Percentiles rank a stretch among this genome's conserved stretches.
Conservation (phyloP, 495 filamentous ascomycete species). For the Paragyromitra xinjiangensis region DNA sequence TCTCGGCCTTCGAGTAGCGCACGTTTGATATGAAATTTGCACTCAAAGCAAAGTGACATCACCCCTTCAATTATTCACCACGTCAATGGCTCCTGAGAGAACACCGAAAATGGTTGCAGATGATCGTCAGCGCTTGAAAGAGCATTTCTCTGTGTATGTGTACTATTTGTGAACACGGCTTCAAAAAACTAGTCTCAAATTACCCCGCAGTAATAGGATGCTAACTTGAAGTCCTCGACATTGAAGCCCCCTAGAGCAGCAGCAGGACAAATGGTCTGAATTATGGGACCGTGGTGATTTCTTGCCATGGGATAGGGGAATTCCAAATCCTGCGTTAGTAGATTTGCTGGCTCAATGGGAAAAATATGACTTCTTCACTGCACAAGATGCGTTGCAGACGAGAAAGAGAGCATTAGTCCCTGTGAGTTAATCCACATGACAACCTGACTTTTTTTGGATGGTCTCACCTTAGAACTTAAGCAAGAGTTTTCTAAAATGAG, state of each 20-base stretch:
- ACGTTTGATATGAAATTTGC: neutral
- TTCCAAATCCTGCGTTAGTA: constrained; percentile 69
- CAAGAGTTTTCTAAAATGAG: neutral
- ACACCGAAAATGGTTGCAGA: neutral
- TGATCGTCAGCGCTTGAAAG: constrained; percentile 30
- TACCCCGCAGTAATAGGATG: constrained; percentile 26
- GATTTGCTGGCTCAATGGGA: constrained; percentile 65
- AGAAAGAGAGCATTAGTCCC: constrained; percentile 60
- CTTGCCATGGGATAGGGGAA: constrained; percentile 70
- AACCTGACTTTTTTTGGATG: neutral
- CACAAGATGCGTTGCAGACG: constrained; percentile 44
- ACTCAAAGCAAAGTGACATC: neutral
- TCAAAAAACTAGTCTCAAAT: neutral
- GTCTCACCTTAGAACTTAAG: neutral
- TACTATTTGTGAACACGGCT: neutral
- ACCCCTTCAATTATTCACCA: neutral
- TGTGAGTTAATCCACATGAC: constrained; percentile 42
- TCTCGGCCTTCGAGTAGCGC: neutral
- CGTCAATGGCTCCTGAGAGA: constrained; percentile 14
- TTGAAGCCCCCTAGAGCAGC: constrained; percentile 47
- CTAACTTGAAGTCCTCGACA: constrained; percentile 7
- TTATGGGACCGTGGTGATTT: constrained; percentile 66
- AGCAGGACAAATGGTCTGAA: constrained; percentile 62
- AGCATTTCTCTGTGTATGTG: constrained; percentile 48
- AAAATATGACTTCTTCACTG: constrained; percentile 34